phyloP scores from a whole-genome alignment of 345 rosid genomes.

The Euclidium syriacum region DNA sequence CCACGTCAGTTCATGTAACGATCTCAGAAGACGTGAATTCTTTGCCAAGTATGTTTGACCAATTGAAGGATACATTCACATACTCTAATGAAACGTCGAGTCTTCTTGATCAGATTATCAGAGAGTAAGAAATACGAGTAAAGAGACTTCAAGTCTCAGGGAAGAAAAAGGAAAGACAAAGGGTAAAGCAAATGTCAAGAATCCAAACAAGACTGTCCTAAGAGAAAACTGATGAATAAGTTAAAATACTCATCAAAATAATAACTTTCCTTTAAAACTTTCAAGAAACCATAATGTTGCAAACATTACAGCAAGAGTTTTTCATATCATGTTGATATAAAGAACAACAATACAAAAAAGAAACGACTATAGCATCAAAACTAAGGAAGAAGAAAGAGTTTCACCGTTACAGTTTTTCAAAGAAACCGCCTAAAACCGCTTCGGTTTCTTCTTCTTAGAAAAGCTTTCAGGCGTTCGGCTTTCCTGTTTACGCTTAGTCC shows the following conservation, averaged over 20 bases:
- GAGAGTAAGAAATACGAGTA: too few relatives aligned
- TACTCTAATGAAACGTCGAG: too few relatives aligned
- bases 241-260: not conserved
- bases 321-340: conserved; percentile 1
- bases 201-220: too few relatives aligned
- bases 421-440: conserved; percentile 22
- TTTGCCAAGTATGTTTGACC: too few relatives aligned
- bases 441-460: conserved; percentile 52
- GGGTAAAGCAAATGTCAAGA: too few relatives aligned
- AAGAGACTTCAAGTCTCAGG: too few relatives aligned
- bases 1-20: too few relatives aligned
- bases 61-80: too few relatives aligned
- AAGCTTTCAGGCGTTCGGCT: conserved; percentile 53
- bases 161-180: too few relatives aligned
- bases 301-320: conserved; percentile 22
- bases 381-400: conserved; percentile 3
- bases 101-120: too few relatives aligned
- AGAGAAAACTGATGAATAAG: too few relatives aligned
- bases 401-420: not conserved
- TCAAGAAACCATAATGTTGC: not conserved
- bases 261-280: not conserved
- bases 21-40: too few relatives aligned
- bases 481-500: conserved; percentile 66
- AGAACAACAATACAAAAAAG: not conserved
- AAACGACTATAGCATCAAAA: conserved; percentile 8